Evolutionary conservation across 2,329 filamentous ascomycete genomes (phyloP), one percentile per base, ranked within the genome.

Genomic region (Zymoseptoria passerinii): DNA sequence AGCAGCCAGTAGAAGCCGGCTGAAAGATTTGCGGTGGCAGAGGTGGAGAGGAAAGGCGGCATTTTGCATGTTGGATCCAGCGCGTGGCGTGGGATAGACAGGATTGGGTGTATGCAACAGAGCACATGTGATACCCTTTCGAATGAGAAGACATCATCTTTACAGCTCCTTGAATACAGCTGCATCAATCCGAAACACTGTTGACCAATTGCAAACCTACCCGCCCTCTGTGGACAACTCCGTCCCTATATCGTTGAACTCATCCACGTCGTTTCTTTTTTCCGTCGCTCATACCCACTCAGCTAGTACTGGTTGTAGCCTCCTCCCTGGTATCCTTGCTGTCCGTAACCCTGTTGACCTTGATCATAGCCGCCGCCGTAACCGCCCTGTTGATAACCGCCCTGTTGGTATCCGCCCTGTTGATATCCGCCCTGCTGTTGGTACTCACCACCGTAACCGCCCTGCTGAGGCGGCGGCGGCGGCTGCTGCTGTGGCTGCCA

Each of bases 401-500:
- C 57, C 49, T 58, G 61, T 10, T 60, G 54, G 54, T 64, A 57
- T 19, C 61, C 60, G 8, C 54, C 59, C 20, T 57, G 63, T 54
- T 62, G 57, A 44, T 65, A 64, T n/a, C 65, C 63, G 48, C 65
- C 63, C 50, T 65, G 65, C 53, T 65, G 60, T 3, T 61, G 61
- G n/a, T 60, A 53, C 28, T 57, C 53, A 60, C 61, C 60, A 2
- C 58, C 62, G 50, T 65, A 63, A 3, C 63, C 61, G 2, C 55
- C 56, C 23, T 59, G 57, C 13, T 62, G 61, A 44, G 35, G 35
- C 16, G 35, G 35, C 50, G 59, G 58, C 50, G 59, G 58, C 16
- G 54, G 58, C 53, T 65, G 68, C 54, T 65, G 65, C 40, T 64
- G 64, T 28, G 60, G 64, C 44, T 70, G 66, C 50, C 69, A 71